phyloP scores from a whole-genome alignment of 176 grass and related monocot genomes.

The Zizania latifolia region DNA sequence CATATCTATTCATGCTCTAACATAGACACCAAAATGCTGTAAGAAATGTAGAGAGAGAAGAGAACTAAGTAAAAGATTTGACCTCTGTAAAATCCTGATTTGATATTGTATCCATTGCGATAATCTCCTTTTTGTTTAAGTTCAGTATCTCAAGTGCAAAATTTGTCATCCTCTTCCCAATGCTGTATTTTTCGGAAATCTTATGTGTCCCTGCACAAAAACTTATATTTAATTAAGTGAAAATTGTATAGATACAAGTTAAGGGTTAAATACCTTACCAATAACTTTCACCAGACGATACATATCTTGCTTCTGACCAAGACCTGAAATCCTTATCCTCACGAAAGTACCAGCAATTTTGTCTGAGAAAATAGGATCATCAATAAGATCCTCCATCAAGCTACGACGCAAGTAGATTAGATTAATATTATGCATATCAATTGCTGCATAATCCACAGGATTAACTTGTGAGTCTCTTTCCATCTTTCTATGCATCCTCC shows the following conservation, averaged over 20 bases:
- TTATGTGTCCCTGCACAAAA: constrained; percentile 60
- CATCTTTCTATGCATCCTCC: constrained; percentile 54
- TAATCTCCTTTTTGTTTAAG: constrained; percentile 78
- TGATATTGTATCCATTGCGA: constrained; percentile 85
- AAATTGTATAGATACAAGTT: constrained; percentile 3
- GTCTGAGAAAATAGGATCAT: constrained; percentile 51
- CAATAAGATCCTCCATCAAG: constrained; percentile 83
- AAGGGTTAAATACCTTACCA: constrained; percentile 53
- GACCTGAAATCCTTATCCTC: constrained; percentile 80
- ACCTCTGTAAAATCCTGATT: constrained; percentile 99
- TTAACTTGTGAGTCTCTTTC: constrained; percentile 53
- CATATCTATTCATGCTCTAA: neutral
- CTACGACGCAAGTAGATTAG: constrained; percentile 75
- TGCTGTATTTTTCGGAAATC: constrained; percentile 68
- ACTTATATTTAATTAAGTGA: neutral
- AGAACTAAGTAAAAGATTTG: constrained; percentile 19
- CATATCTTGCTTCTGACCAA: constrained; percentile 85
- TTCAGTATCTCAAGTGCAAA: constrained; percentile 88
- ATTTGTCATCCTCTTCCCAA: constrained; percentile 86
- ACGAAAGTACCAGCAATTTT: constrained; percentile 83
- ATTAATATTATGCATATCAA: constrained; percentile 91
- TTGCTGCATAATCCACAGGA: constrained; percentile 72
- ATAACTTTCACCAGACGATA: constrained; percentile 94
- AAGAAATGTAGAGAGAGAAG: neutral
- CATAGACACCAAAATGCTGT: neutral